Evolutionary conservation across 805 yeast species (phyloP), one percentile per base, ranked within the genome.

Genomic region (Jamesozyma lodderae): DNA sequence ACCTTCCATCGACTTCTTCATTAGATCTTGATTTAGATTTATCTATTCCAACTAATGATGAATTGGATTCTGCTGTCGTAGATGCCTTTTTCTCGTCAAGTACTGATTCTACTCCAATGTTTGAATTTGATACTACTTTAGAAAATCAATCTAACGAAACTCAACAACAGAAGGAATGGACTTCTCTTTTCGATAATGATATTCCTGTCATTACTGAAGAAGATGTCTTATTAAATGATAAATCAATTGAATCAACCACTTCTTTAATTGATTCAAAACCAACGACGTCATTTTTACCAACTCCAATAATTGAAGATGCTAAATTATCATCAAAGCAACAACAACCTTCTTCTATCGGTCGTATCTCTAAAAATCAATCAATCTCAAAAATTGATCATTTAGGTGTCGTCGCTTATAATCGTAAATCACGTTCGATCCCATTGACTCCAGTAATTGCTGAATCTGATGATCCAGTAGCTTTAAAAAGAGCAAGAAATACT

Each of bases 401-500:
- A 38, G 95, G 95, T 27, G 72, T 80, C 53, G 77, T 82, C 36
- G 64, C 81, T 33, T 85, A 84, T 69, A 75, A 78, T 49, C 77
- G 87, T 60, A 87, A 86, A 68, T 82, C 75, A 49, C 77, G 95
- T 52, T 46, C 73, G 21, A 64, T 67, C 42, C 94, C 94, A 7
- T 69, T 86, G 60, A 67, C 70, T 48, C 94, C 94, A 8, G 70
- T 87, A 40, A 72, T 73, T 33, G 69, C 74, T 23, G 73, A 71
- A 32, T 59, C 67, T 19, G 63, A 59, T 35, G 95, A 87, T 60
- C 75, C 80, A n/a, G 73, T 72, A 41, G 75, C 85, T 33, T 60
- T 82, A 52, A 90, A 90, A 68, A 79, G 97, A 59, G 97, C 97
- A 7, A 79, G 90, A 63, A 90, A 92, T 72, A 90, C 79, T 35